Evolutionary conservation across 2,329 filamentous ascomycete species (phyloP), one percentile per base, ranked within the genome.

Genomic region (Pseudocercospora cruenta): DNA sequence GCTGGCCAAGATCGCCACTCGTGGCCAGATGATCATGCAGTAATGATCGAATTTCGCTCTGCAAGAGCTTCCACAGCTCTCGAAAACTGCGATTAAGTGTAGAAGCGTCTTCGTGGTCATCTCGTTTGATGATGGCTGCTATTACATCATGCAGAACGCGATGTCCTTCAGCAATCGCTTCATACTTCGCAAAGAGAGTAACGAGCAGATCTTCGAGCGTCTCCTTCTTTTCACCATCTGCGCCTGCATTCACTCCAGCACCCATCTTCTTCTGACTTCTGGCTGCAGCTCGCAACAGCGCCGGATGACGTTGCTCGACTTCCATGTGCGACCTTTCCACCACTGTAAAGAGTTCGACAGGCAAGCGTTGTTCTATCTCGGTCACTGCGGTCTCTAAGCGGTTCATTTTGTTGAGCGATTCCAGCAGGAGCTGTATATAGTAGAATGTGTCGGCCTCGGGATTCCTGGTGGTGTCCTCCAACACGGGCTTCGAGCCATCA

Each of bases 11-110:
- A 84, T 96, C 91, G 26, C 91, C 93, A 76, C 96, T 93, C 1
- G 93, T 96, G 0, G 95, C 96, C 60, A 99, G 88, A 77, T 99
- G 98, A 77, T 97, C 96, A 79, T 98, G 95, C 64, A 99, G 82
- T 14, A 99, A 82, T 4, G 94, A 96, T 49, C 94, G 88, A 71
- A 99, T 98, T 84, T 99, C 95, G 79, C 96, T 98, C 76, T 99
- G 95, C 74, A 97, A 94, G 7, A 99, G 83, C 76, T 97, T 97
- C 96, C 96, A 99, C 47, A 99, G 82, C 80, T 98, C 95, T 75
- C 94, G 95, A 80, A 99, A 99, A 63, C 93, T 93, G 63, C 93
- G 90, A 5, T 93, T 90, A 58, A 98, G 84, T 0, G 87, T 85
- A 82, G 82, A 90, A 82, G 78, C 88, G 63, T 86, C 85, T 59